These are phyloP conservation scores for Russula compacta DNA, from an alignment of 768 basidiomycete species.

Conservation along the genomic window DNA sequence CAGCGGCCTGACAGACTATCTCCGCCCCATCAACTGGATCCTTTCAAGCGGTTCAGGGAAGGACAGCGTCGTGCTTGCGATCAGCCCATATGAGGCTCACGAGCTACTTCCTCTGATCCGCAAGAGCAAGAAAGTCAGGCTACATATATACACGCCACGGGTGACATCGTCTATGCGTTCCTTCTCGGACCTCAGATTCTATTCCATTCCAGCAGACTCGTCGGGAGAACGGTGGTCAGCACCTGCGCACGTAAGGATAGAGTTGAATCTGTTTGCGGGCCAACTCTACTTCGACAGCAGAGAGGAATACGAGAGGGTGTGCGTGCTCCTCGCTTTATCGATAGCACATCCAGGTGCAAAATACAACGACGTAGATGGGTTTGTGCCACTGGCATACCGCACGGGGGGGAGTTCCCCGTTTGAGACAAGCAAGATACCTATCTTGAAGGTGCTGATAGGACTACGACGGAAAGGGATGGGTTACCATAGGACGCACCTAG, in stretches of 20 bases:
- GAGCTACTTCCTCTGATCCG: conserved; percentile 13
- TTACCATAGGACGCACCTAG: background rate
- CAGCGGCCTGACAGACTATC: background rate
- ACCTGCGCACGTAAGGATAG: conserved; percentile 1
- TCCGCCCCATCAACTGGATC: conserved; percentile 13
- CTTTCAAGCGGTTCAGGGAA: conserved; percentile 10
- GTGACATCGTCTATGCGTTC: conserved; percentile 5
- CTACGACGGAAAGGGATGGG: conserved; percentile 7
- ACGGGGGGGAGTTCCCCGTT: conserved; percentile 1
- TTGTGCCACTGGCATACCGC: background rate
- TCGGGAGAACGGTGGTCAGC: background rate
- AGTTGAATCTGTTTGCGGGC: conserved; percentile 10
- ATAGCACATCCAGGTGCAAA: conserved; percentile 7
- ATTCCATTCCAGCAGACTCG: background rate
- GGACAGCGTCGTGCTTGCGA: background rate
- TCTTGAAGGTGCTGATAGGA: conserved; percentile 2
- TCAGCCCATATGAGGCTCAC: conserved; percentile 12
- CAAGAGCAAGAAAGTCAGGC: conserved; percentile 1
- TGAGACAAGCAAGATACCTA: background rate
- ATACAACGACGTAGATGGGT: conserved; percentile 3
- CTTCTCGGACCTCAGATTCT: conserved; percentile 6
- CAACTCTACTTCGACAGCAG: conserved; percentile 16
- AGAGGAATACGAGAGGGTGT: conserved; percentile 9
- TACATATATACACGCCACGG: conserved; percentile 10
- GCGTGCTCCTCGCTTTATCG: conserved; percentile 7